These are phyloP conservation scores for Nyctanthes arbortristis DNA, from an alignment of 257 asterid genomes.

Conservation along the genomic window DNA sequence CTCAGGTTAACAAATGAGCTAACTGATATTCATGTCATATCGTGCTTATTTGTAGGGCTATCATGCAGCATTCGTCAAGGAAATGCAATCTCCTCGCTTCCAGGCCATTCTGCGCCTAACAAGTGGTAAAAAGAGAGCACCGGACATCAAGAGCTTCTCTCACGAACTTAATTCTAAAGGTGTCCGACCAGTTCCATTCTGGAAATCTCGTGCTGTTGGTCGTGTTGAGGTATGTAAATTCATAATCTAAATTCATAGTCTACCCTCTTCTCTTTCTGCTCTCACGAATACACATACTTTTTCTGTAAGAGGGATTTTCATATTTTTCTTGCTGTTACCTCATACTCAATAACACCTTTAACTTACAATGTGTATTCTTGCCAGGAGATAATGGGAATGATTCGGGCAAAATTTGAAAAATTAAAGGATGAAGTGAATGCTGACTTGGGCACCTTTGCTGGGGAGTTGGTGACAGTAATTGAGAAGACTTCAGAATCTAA, in stretches of 20 bases:
- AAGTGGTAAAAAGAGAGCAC: conserved; percentile 65
- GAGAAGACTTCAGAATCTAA: conserved; percentile 69
- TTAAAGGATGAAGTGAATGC: conserved; percentile 80
- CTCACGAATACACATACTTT: conserved; percentile 22
- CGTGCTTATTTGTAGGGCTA: conserved; percentile 62
- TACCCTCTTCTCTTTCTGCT: conserved; percentile 40
- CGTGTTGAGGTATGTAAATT: conserved; percentile 79
- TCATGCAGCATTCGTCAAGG: conserved; percentile 73
- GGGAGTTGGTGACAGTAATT: conserved; percentile 78
- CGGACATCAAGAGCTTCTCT: conserved; percentile 89
- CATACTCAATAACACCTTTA: conserved; percentile 12
- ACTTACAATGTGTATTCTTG: conserved; percentile 22
- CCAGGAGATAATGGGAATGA: conserved; percentile 79
- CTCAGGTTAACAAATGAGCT: conserved; percentile 23
- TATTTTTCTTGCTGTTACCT: conserved; percentile 24
- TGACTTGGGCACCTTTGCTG: conserved; percentile 87
- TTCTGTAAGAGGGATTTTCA: conserved; percentile 17
- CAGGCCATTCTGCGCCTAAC: conserved; percentile 89
- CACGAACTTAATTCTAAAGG: conserved; percentile 96
- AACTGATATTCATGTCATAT: conserved; percentile 30
- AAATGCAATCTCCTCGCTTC: conserved; percentile 95
- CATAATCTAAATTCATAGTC: conserved; percentile 35
- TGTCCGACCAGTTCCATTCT: conserved; percentile 86
- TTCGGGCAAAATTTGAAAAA: conserved; percentile 79
- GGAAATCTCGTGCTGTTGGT: conserved; percentile 94